Percentiles rank a stretch among this genome's conserved stretches.
Evolutionary conservation across 2,329 filamentous ascomycete species (phyloP).

Genomic region (Triangularia setosa): DNA sequence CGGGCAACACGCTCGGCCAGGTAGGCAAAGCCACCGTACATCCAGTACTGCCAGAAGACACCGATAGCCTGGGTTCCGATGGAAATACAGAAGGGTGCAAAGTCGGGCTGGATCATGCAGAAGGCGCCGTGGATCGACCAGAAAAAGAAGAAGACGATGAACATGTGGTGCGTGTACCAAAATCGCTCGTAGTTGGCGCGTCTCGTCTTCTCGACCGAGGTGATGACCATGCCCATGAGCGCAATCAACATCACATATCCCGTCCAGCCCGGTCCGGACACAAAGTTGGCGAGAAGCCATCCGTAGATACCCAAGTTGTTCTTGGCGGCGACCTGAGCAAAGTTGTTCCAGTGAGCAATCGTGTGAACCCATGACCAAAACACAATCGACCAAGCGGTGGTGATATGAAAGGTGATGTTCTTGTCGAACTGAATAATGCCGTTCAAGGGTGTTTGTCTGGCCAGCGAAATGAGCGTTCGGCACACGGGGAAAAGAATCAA

Average conservation of each 20-base stretch:
- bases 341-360: conserved; percentile 83
- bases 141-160: conserved; percentile 84
- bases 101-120: conserved; percentile 85
- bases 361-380: conserved; percentile 87
- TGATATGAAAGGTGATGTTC: conserved; percentile 86
- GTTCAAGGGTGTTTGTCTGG: conserved; percentile 76
- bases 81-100: conserved; percentile 71
- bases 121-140: conserved; percentile 88
- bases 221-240: conserved; percentile 73
- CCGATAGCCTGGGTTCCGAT: conserved; percentile 63
- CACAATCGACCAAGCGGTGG: conserved; percentile 80
- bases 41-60: conserved; percentile 87
- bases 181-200: conserved; percentile 83
- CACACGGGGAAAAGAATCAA: conserved; percentile 79
- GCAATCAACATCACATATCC: conserved; percentile 80
- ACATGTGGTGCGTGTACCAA: conserved; percentile 88
- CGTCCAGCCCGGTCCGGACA: conserved; percentile 78
- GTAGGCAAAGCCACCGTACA: conserved; percentile 77
- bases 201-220: conserved; percentile 72
- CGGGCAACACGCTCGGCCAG: conserved; percentile 74
- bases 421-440: conserved; percentile 86
- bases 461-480: conserved; percentile 76
- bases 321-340: conserved; percentile 70
- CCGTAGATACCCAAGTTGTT: conserved; percentile 75
- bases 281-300: conserved; percentile 72